Evolutionary conservation across 345 rosid species (phyloP).

Genomic region (Salix purpurea): DNA sequence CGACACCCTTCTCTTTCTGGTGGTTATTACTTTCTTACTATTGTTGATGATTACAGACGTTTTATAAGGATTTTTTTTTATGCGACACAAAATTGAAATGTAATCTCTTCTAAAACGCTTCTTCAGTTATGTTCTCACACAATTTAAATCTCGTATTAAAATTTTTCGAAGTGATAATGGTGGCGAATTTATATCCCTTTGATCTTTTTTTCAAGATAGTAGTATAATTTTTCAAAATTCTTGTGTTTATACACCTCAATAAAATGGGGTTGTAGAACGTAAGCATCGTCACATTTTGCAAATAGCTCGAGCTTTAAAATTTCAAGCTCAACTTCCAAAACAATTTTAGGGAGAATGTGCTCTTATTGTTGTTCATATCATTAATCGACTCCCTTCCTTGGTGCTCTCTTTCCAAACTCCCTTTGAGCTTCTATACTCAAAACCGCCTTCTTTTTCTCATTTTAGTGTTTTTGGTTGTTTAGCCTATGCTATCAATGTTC

Average conservation of each 20-base stretch:
- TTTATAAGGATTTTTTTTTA: background rate
- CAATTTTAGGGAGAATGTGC: background rate
- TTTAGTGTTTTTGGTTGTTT: too few relatives aligned
- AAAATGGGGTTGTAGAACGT: background rate
- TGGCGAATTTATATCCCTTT: background rate
- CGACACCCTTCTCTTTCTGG: background rate
- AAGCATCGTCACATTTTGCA: background rate
- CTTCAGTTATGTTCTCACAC: background rate
- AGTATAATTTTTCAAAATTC: background rate
- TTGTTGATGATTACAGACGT: background rate
- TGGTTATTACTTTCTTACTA: background rate
- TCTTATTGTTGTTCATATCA: background rate
- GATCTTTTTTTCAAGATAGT: background rate
- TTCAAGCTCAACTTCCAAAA: background rate
- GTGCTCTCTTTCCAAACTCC: too few relatives aligned
- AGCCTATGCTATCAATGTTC: too few relatives aligned
- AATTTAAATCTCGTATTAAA: background rate
- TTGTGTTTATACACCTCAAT: background rate
- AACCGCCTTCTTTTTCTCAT: too few relatives aligned
- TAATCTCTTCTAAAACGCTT: background rate
- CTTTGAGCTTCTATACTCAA: too few relatives aligned
- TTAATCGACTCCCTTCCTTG: too few relatives aligned
- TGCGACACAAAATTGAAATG: background rate
- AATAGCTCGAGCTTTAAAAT: background rate
- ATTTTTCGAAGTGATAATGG: background rate